Percentiles rank a stretch among this genome's conserved stretches.
These are phyloP conservation scores for Cucumis hystrix DNA, from an alignment of 306 rosid species.

Conservation along the genomic window DNA sequence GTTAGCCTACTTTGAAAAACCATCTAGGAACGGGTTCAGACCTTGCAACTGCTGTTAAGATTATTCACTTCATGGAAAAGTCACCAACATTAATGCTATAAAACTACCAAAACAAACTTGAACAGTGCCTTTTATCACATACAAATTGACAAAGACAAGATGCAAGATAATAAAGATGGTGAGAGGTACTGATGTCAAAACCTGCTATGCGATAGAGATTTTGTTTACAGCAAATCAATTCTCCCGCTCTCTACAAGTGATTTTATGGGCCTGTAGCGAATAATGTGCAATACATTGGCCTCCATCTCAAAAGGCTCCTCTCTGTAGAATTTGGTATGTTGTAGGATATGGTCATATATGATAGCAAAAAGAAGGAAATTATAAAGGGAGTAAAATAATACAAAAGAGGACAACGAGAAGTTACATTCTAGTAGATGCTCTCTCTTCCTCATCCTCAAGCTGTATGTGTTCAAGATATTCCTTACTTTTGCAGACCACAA, in stretches of 20 bases:
- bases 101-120: background rate
- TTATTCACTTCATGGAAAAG: background rate
- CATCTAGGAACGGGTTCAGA: background rate
- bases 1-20: background rate
- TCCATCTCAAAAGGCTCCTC: conserved; percentile 48
- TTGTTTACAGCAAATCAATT: conserved; percentile 35
- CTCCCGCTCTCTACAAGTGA: conserved; percentile 66
- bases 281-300: conserved; percentile 44
- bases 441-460: conserved; percentile 59
- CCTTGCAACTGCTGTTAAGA: background rate
- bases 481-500: conserved; percentile 82
- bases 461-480: conserved; percentile 68
- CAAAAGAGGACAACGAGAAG: background rate
- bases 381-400: background rate
- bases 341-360: background rate
- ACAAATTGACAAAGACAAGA: background rate
- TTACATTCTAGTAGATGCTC: conserved; percentile 61
- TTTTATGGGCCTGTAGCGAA: conserved; percentile 80
- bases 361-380: background rate
- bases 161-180: background rate
- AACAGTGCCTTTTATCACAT: background rate
- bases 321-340: conserved; percentile 10
- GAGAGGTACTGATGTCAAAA: background rate
- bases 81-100: background rate
- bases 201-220: background rate